Evolutionary conservation across 768 basidiomycete genomes (phyloP).

Genomic region (Rhizopogon rudus): DNA sequence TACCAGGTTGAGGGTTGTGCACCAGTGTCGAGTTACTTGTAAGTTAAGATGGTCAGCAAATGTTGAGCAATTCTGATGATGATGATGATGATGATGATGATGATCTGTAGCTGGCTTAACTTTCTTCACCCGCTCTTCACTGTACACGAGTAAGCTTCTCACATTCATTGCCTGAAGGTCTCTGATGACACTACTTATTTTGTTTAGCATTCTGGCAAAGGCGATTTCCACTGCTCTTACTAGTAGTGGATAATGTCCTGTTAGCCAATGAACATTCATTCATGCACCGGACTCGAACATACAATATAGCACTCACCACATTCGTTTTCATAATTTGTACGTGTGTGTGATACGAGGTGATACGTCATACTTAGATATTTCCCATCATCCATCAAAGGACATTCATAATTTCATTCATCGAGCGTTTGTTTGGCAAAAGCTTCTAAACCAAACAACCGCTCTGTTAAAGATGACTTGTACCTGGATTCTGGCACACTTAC

Average conservation of each 20-base stretch:
- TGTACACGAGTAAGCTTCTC: slow-evolving; percentile 48
- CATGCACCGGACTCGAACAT: no score
- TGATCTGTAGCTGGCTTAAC: slow-evolving; percentile 49
- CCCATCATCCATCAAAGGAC: neutral
- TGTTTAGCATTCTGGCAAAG: slow-evolving; percentile 44
- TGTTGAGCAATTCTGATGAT: neutral
- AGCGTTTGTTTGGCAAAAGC: slow-evolving; percentile 19
- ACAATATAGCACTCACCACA: no score
- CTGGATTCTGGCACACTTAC: slow-evolving; percentile 80
- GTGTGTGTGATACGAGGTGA: no score
- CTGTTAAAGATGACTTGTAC: neutral
- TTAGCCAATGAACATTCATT: no score
- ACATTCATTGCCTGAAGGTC: neutral
- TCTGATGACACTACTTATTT: neutral
- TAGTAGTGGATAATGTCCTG: neutral
- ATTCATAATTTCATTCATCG: neutral
- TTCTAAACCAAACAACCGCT: slow-evolving; percentile 23
- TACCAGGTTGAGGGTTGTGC: slow-evolving; percentile 55
- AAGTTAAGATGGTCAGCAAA: slow-evolving; percentile 18
- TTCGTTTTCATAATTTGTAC: neutral
- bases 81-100: neutral
- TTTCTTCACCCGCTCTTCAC: slow-evolving; percentile 57
- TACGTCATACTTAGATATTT: no score
- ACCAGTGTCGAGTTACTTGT: slow-evolving; percentile 65
- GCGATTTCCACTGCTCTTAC: slow-evolving; percentile 43